Evolutionary conservation across 2,329 filamentous ascomycete genomes (phyloP), one percentile per base, ranked within the genome.

Genomic region (Fusarium humuli): DNA sequence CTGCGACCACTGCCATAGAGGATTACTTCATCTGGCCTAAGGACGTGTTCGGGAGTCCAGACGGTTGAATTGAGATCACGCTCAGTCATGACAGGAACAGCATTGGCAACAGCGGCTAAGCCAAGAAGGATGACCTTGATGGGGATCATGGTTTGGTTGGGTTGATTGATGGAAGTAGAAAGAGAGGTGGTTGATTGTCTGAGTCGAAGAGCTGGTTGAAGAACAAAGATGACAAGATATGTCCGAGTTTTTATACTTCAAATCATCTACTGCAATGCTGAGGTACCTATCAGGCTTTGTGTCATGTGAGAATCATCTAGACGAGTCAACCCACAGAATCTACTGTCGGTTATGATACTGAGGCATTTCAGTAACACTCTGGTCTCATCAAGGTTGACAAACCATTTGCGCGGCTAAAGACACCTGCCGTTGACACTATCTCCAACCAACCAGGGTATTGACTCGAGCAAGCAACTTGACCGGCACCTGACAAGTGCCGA

Each of bases 41-140:
- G 64, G 14, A 71, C 6, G 4, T 69, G 68, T 6, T 71, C 65
- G 4, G 65, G 65, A 12, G 65, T 58, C 64, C 68, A 71, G 18
- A 48, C 18, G 13, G 68, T 71, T 16, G 60, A 62, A 47, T 71
- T 71, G 5, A 71, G 61, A 2, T 55, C 52, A 3, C 62, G 57
- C 13, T 60, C 53, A 0, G 53, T 47, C 22, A 60, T 53, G 22
- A 71, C 45, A 3, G 69, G 65, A 29, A 42, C 64, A 3, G 69
- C 68, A 7, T 55, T 73, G 13, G 30, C 64, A 7, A 60, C 3
- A 12, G 58, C 29, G 0, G 55, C 55, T 22, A 61, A 22, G 29
- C 42, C 23, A 8, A 61, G 44, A 7, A 49, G 20, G 3, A 61
- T 22, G 11, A 14, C 1, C 0, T 41, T 9, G 6, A 14, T 6